Evolutionary conservation across 306 rosid species (phyloP).

Genomic region (Casuarina glauca): DNA sequence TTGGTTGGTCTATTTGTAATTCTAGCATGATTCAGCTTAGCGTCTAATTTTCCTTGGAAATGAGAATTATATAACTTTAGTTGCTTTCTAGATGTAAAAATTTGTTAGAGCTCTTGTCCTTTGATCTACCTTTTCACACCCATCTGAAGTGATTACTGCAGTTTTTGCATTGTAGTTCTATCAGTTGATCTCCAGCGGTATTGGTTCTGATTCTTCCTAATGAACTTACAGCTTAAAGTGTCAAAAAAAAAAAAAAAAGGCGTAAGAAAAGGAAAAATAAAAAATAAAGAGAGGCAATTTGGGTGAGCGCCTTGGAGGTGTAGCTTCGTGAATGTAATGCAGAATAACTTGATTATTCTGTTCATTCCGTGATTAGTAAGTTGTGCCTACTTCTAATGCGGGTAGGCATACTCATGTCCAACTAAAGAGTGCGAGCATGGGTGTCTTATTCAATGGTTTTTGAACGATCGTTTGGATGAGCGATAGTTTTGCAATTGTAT

Average conservation of each 20-base stretch:
- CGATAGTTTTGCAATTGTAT: not conserved
- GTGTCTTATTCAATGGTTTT: not conserved
- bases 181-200: conserved; percentile 14
- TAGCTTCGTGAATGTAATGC: conserved; percentile 12
- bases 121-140: conserved; percentile 18
- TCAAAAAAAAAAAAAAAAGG: not conserved
- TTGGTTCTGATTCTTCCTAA: not conserved
- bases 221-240: not conserved
- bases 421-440: not conserved
- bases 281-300: too few species aligned
- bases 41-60: conserved; percentile 9
- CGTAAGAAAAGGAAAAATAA: not conserved
- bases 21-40: conserved; percentile 2
- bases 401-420: not conserved
- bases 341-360: not conserved
- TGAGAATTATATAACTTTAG: conserved; percentile 10
- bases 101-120: not conserved
- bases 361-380: not conserved
- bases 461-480: not conserved
- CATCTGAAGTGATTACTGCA: not conserved
- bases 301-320: not conserved
- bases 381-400: not conserved
- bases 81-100: conserved; percentile 1
- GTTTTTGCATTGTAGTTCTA: conserved; percentile 1
- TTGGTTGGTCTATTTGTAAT: conserved; percentile 12